Base-by-base conservation (phyloP, 345 rosid genomes). In the Melastoma malabathricum region DNA sequence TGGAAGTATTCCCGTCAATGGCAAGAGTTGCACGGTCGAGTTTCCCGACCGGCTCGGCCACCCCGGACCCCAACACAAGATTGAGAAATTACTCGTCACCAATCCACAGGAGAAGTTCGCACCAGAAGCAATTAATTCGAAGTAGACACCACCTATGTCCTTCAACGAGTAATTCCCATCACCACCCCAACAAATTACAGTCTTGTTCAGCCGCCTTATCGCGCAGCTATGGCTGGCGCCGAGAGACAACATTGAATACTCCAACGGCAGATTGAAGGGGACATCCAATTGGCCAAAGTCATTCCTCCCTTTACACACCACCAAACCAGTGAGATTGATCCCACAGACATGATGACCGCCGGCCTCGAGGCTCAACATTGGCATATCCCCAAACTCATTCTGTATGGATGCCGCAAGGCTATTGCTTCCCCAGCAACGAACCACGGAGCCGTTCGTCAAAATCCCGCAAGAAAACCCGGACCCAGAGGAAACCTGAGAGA, bases 101-200 rank as follows among this genome's bases (percentile, higher is more conserved):
- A 90, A 64, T 49, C 96, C 98, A 64, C 96, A 90, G 4, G 78
- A 68, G 50, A 83, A 81, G 72, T 69, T 71, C 20, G 68, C 46
- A 18, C 94, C 92, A 2, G 96, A 75, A 63, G 77, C 78, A 44
- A 90, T 73, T 4, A 81, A 75, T 61, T 78, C 89, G 48, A 86
- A 86, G 39, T 57, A 64, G 16, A 52, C 51, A 19, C 43, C 66
- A 4, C 59, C 55, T 1, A 65, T 69, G 4, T 43, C 73, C 46
- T 63, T 65, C 46, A 49, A 65, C 38, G 55, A 60, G 15, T 64
- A 64, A 8, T 19, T 61, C 16, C 82, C 75, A 18, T 62, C 61
- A 10, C 78, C 80, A 15, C 95, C 97, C 95, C 95, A 89, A 19
- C 97, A 89, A 60, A 71, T 66, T 10, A 83, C 96, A 0, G 81